Evolutionary conservation across 129 eudicot species (phyloP).

Genomic region (Sambucus nigra): DNA sequence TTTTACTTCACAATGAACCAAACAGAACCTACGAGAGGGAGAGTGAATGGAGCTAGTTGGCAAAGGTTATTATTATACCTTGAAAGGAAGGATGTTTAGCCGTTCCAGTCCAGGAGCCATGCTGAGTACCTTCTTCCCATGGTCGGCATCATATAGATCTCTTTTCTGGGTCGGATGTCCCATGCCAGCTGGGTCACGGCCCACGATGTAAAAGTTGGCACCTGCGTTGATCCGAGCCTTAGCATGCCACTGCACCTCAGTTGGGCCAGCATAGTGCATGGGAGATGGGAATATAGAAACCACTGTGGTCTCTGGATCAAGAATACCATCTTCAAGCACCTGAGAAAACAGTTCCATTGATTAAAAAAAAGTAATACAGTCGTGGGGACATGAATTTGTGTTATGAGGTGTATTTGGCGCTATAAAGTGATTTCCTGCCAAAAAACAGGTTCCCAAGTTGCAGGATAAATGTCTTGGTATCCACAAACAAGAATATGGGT

Average conservation of each 20-base stretch:
- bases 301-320: constrained; percentile 32
- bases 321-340: constrained; percentile 33
- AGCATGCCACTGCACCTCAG: constrained; percentile 99
- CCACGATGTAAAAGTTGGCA: constrained; percentile 89
- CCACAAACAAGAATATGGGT: no score
- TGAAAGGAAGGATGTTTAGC: constrained; percentile 88
- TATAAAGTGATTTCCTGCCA: no score
- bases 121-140: constrained; percentile 92
- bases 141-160: constrained; percentile 91
- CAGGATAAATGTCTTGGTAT: no score
- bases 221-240: constrained; percentile 98
- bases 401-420: no score
- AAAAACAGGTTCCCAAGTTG: no score
- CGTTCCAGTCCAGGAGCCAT: constrained; percentile 99
- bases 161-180: constrained; percentile 84
- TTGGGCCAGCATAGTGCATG: constrained; percentile 99
- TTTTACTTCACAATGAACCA: no score
- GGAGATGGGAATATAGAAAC: constrained; percentile 57
- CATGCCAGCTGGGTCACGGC: constrained; percentile 98
- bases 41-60: neutral
- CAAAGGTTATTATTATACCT: constrained; percentile 39
- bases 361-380: neutral
- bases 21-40: no score
- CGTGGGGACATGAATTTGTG: neutral
- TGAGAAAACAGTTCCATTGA: constrained; percentile 2